phyloP scores from a whole-genome alignment of 1,139 yeast genomes.

The Arxiozyma slooffiae region DNA sequence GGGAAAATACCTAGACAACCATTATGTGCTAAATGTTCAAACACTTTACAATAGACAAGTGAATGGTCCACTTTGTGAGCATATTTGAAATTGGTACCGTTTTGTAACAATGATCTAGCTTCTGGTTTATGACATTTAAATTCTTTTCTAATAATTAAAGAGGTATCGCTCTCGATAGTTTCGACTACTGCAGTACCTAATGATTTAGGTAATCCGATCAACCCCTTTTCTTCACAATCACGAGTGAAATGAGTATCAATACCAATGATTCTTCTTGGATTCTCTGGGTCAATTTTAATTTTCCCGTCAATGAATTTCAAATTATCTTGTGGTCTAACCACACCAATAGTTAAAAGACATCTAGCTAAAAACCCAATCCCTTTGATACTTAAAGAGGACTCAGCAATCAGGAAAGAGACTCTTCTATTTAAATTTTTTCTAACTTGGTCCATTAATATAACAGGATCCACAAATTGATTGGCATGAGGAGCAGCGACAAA shows the following conservation, averaged over 20 bases:
- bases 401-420: constrained; percentile 47
- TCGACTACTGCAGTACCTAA: constrained; percentile 51
- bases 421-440: constrained; percentile 37
- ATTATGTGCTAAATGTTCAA: constrained; percentile 47
- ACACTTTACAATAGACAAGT: constrained; percentile 51
- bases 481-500: constrained; percentile 79
- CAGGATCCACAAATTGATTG: constrained; percentile 68
- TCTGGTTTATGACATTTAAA: constrained; percentile 32
- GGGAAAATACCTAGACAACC: constrained; percentile 63
- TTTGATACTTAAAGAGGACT: constrained; percentile 44
- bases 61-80: constrained; percentile 61
- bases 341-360: constrained; percentile 58
- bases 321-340: constrained; percentile 63
- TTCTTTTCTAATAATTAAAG: constrained; percentile 41
- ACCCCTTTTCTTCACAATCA: constrained; percentile 38
- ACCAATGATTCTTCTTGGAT: constrained; percentile 8
- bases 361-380: constrained; percentile 50
- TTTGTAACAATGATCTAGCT: constrained; percentile 34
- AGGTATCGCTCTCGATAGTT: constrained; percentile 44
- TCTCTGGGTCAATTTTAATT: constrained; percentile 7
- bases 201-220: constrained; percentile 52
- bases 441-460: constrained; percentile 49
- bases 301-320: constrained; percentile 30
- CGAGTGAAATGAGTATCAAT: constrained; percentile 8
- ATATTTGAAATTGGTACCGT: constrained; percentile 45